Evolutionary conservation across 352 stramenopile species (phyloP).

Genomic region (Phytophthora brassicae): DNA sequence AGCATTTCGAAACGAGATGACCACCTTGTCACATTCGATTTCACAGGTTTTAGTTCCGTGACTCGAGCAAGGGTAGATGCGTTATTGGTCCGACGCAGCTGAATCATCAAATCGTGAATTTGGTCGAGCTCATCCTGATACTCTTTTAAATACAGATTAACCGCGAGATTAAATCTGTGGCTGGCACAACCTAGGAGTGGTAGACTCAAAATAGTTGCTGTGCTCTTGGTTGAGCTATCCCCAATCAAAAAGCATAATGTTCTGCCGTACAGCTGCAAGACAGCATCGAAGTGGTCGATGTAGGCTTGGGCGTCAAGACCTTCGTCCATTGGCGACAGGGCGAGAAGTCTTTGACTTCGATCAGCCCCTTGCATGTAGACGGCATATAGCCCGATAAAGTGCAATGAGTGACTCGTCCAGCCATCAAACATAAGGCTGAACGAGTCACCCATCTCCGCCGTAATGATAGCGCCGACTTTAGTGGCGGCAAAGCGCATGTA

Average conservation of each 20-base stretch:
- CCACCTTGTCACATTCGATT: not conserved
- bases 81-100: conserved; percentile 14
- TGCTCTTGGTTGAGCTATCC: conserved; percentile 3
- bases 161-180: conserved; percentile 5
- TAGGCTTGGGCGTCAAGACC: conserved; percentile 11
- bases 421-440: conserved; percentile 2
- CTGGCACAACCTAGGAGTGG: conserved; percentile 17
- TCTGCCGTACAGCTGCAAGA: too few relatives aligned
- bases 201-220: not conserved
- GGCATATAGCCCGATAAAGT: not conserved
- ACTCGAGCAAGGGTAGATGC: not conserved
- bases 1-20: conserved; percentile 6
- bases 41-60: not conserved
- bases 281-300: too few relatives aligned
- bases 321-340: conserved; percentile 12
- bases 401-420: not conserved
- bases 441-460: not conserved
- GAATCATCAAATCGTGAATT: conserved; percentile 9
- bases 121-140: conserved; percentile 1
- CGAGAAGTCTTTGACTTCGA: conserved; percentile 4
- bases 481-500: not conserved
- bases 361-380: not conserved
- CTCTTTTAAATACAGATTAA: conserved; percentile 3
- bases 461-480: not conserved
- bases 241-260: conserved; percentile 6